phyloP scores from a whole-genome alignment of 169 alveolate species.

The Theileria sp. region DNA sequence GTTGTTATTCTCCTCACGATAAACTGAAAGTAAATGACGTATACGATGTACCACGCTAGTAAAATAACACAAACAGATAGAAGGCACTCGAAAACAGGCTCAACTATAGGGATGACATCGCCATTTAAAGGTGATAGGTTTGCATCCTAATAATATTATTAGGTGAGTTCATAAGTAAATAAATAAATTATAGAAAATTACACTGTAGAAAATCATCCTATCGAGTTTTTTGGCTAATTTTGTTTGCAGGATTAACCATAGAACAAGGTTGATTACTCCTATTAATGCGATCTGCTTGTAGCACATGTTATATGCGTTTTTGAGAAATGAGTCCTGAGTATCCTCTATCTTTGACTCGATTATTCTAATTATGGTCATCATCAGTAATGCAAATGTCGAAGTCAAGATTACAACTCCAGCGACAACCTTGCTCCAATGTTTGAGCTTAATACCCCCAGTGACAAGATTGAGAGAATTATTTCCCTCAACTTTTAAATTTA shows the following conservation, averaged over 20 bases:
- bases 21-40: slow-evolving; percentile 25
- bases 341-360: slow-evolving; percentile 68
- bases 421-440: slow-evolving; percentile 22
- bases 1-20: slow-evolving; percentile 59
- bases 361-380: slow-evolving; percentile 49
- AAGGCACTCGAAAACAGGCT: slow-evolving; percentile 71
- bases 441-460: not conserved
- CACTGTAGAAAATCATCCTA: slow-evolving; percentile 68
- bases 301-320: slow-evolving; percentile 76
- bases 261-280: slow-evolving; percentile 74
- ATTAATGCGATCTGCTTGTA: slow-evolving; percentile 79
- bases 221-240: slow-evolving; percentile 76
- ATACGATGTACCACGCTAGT: slow-evolving; percentile 38
- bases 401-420: slow-evolving; percentile 66
- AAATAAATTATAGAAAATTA: not conserved
- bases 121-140: not conserved
- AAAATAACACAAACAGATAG: slow-evolving; percentile 72
- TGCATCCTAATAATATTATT: not conserved
- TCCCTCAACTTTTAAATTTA: not conserved
- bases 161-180: not conserved
- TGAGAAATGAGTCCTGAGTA: slow-evolving; percentile 75
- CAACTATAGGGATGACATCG: slow-evolving; percentile 13
- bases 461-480: not conserved
- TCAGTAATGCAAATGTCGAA: slow-evolving; percentile 60
- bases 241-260: slow-evolving; percentile 82